Conservation (phyloP, 2,329 filamentous ascomycete species). For the Aspergillus latus region DNA sequence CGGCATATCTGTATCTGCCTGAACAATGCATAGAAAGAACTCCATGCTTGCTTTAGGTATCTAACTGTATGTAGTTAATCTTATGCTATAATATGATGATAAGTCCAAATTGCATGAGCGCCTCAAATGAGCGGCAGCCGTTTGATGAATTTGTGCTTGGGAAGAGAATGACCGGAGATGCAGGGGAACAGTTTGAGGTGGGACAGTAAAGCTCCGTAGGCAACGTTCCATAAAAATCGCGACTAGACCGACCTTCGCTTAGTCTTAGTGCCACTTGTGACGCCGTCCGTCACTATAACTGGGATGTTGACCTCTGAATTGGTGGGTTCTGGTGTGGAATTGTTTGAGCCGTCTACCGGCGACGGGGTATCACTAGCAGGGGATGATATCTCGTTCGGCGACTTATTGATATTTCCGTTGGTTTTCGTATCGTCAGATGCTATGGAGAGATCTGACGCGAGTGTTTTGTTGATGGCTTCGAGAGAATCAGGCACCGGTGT, state of each 20-base stretch:
- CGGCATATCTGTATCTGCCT: not conserved
- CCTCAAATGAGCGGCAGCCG: not conserved
- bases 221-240: not conserved
- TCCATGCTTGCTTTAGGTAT: not conserved
- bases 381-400: not conserved
- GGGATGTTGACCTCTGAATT: constrained; percentile 17
- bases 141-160: not conserved
- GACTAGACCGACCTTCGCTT: constrained; percentile 3
- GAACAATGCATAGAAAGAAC: not conserved
- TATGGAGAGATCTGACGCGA: constrained; percentile 23
- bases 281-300: constrained; percentile 23
- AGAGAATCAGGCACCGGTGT: constrained; percentile 25
- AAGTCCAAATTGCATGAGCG: not conserved
- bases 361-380: not conserved
- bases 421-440: constrained; percentile 27
- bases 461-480: constrained; percentile 28
- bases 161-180: not conserved
- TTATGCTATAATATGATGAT: not conserved
- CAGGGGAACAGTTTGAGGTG: not conserved
- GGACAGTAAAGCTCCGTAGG: not conserved
- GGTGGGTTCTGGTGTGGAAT: not conserved
- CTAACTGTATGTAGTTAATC: not conserved
- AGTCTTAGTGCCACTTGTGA: not conserved
- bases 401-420: constrained; percentile 9
- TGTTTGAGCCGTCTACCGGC: not conserved